Evolutionary conservation across 2,329 filamentous ascomycete genomes (phyloP).

Genomic region (Talaromyces sp.): DNA sequence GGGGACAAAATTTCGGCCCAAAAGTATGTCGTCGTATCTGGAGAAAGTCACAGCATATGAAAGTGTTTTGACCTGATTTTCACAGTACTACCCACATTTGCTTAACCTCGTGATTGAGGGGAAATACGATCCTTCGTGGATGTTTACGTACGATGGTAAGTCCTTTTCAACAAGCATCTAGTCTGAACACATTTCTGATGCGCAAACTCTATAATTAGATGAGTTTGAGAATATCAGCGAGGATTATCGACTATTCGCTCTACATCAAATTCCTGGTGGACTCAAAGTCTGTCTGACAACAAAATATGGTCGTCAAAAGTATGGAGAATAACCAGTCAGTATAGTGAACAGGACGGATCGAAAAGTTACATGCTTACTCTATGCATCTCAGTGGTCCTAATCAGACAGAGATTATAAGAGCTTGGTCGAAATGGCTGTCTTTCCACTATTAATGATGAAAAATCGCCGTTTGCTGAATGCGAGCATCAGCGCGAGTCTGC

Average conservation of each 20-base stretch:
- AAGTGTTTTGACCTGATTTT: background rate
- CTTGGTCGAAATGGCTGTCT: background rate
- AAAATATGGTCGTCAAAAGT: slow-evolving; percentile 25
- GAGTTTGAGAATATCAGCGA: slow-evolving; percentile 32
- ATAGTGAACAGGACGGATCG: background rate
- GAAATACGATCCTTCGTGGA: slow-evolving; percentile 30
- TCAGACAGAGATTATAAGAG: too few species aligned
- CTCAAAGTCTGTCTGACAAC: slow-evolving; percentile 31
- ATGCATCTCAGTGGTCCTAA: background rate
- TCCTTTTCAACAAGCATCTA: background rate
- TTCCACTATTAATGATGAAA: background rate
- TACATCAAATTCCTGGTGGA: slow-evolving; percentile 30
- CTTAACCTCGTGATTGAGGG: slow-evolving; percentile 28
- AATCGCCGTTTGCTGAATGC: background rate
- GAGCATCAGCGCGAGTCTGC: background rate
- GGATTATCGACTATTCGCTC: slow-evolving; percentile 24
- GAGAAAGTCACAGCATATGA: background rate
- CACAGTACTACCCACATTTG: slow-evolving; percentile 31
- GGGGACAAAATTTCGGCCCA: slow-evolving; percentile 27
- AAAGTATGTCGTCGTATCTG: slow-evolving; percentile 19
- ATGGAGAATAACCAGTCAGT: background rate
- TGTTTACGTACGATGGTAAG: slow-evolving; percentile 29
- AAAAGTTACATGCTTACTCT: background rate
- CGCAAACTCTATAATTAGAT: slow-evolving; percentile 19
- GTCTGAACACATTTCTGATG: background rate